phyloP scores from a whole-genome alignment of 768 basidiomycete species.

The Xerocomus potaroensis region DNA sequence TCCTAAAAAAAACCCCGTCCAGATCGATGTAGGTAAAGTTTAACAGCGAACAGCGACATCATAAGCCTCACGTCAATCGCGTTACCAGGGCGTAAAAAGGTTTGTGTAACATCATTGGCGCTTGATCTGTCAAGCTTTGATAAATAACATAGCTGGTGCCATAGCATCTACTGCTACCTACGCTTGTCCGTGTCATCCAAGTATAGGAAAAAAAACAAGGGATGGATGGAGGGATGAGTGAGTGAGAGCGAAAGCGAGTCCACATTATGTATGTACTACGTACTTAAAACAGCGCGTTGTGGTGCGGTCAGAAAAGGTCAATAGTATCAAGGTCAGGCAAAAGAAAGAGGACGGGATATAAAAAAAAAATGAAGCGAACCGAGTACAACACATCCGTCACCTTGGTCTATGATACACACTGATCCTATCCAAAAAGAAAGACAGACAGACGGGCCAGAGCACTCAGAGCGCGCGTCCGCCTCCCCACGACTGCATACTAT shows the following conservation, averaged over 20 bases:
- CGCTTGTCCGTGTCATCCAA: not conserved
- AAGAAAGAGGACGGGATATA: not conserved
- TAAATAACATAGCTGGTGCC: not conserved
- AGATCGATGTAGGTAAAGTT: too few species aligned
- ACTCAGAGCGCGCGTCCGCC: constrained; percentile 18
- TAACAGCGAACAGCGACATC: too few species aligned
- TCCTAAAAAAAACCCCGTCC: too few species aligned
- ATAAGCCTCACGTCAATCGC: too few species aligned
- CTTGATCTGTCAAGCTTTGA: too few species aligned
- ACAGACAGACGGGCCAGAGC: not conserved
- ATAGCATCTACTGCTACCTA: not conserved
- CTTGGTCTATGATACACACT: constrained; percentile 17
- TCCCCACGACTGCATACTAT: constrained; percentile 16
- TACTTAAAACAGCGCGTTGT: too few species aligned
- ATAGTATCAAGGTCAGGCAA: too few species aligned
- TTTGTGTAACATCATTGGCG: too few species aligned
- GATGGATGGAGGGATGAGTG: not conserved
- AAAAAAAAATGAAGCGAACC: constrained; percentile 13
- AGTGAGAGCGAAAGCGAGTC: not conserved
- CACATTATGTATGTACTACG: constrained; percentile 1
- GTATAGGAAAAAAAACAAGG: not conserved
- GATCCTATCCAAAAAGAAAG: not conserved
- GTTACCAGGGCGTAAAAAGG: too few species aligned
- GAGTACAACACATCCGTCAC: constrained; percentile 21
- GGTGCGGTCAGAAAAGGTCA: too few species aligned